A percentile compares a stretch with the other conserved stretches of the same genome.
phyloP scores from a whole-genome alignment of 441 rosid genomes.

The Eutrema salsugineum region DNA sequence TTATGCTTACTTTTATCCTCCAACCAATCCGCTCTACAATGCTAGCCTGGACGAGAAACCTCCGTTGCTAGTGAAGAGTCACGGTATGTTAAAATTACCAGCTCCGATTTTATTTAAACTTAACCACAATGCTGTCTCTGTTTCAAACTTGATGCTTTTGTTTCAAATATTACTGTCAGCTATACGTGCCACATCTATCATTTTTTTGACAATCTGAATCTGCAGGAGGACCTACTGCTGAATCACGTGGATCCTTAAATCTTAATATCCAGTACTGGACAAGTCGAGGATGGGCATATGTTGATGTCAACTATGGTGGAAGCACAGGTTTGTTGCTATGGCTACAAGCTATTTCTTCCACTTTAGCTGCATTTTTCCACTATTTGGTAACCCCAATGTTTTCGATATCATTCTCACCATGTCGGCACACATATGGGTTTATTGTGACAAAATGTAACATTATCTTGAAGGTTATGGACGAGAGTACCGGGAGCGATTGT shows the following conservation, averaged over 20 bases:
- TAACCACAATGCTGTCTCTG: not conserved
- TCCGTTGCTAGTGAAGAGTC: constrained; percentile 82
- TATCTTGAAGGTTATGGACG: constrained; percentile 78
- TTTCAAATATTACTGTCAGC: not conserved
- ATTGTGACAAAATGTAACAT: constrained; percentile 5
- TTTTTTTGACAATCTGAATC: constrained; percentile 12
- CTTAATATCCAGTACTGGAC: constrained; percentile 89
- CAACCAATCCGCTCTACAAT: constrained; percentile 60
- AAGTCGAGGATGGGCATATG: constrained; percentile 94
- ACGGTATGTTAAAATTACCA: constrained; percentile 47
- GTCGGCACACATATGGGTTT: not conserved
- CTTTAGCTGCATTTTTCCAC: not conserved
- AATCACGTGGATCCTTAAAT: constrained; percentile 66
- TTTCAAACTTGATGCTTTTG: not conserved
- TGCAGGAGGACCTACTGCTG: constrained; percentile 85
- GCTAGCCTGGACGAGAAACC: constrained; percentile 76
- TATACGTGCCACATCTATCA: not conserved
- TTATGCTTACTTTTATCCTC: constrained; percentile 88
- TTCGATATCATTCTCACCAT: not conserved
- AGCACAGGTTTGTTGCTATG: constrained; percentile 76
- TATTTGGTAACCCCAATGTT: no score
- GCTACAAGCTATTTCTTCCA: not conserved
- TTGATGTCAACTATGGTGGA: constrained; percentile 96
- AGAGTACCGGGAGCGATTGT: constrained; percentile 78
- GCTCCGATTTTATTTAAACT: not conserved